Evolutionary conservation across 345 rosid species (phyloP).

Genomic region (Populus simonii): DNA sequence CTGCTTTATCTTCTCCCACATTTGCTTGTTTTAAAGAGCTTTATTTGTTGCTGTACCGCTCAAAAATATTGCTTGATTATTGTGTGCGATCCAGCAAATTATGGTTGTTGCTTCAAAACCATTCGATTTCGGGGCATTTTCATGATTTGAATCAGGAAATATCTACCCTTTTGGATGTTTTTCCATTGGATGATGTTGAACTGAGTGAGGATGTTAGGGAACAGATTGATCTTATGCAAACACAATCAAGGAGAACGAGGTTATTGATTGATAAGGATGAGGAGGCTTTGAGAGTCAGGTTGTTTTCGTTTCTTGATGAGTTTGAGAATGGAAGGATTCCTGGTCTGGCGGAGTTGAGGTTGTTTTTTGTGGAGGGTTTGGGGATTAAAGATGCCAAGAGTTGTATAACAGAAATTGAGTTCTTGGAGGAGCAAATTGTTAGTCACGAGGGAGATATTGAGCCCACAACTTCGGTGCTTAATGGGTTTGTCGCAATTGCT

Average conservation of each 20-base stretch:
- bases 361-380: constrained; percentile 59
- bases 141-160: constrained; percentile 91
- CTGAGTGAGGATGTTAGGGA: constrained; percentile 78
- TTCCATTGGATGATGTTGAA: constrained; percentile 51
- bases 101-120: constrained; percentile 86
- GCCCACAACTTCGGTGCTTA: constrained; percentile 74
- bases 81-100: constrained; percentile 78
- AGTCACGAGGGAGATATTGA: constrained; percentile 77
- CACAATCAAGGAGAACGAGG: constrained; percentile 55
- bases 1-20: constrained; percentile 44
- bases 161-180: constrained; percentile 82
- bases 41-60: constrained; percentile 75
- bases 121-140: constrained; percentile 81
- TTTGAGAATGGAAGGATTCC: constrained; percentile 69
- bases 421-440: constrained; percentile 85
- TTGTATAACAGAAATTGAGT: constrained; percentile 71
- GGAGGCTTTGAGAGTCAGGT: constrained; percentile 50
- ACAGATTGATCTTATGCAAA: constrained; percentile 65
- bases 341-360: constrained; percentile 27
- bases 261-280: constrained; percentile 63
- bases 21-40: constrained; percentile 82
- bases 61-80: constrained; percentile 79
- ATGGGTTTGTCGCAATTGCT: constrained; percentile 75
- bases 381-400: constrained; percentile 54
- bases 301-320: constrained; percentile 59